Conservation (phyloP, 176 grass and related monocot genomes). For the Chrysopogon serrulatus region DNA sequence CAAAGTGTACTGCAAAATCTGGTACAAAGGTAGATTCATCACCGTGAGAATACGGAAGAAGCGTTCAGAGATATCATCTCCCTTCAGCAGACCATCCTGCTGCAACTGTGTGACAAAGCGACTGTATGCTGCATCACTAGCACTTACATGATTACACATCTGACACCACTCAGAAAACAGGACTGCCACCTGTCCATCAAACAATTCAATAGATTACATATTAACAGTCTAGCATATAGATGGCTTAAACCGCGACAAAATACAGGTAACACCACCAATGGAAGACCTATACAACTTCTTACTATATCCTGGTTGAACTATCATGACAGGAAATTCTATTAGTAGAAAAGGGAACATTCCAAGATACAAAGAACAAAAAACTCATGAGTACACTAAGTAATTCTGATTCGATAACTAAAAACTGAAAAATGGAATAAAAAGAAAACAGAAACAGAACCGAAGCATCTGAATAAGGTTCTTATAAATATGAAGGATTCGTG, state of each 20-base stretch:
- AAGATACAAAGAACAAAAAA: background rate
- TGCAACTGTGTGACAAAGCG: slow-evolving; percentile 70
- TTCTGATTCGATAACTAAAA: background rate
- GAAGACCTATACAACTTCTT: background rate
- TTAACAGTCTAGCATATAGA: background rate
- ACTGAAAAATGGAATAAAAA: background rate
- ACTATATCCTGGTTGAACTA: background rate
- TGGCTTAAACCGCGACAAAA: background rate
- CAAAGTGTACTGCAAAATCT: background rate
- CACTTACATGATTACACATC: slow-evolving; percentile 58
- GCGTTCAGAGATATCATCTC: slow-evolving; percentile 70
- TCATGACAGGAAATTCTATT: background rate
- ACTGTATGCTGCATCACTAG: slow-evolving; percentile 54
- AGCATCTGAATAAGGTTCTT: slow-evolving; percentile 12
- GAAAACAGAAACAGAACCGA: background rate
- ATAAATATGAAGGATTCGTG: background rate
- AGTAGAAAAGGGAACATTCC: background rate
- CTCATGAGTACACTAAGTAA: background rate
- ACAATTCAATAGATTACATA: slow-evolving; percentile 9
- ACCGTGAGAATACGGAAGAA: slow-evolving; percentile 75
- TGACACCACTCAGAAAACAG: slow-evolving; percentile 79
- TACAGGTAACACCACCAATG: background rate
- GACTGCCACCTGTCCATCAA: slow-evolving; percentile 42
- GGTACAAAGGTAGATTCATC: slow-evolving; percentile 9
- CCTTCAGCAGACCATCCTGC: slow-evolving; percentile 66